Evolutionary conservation across 805 yeast species (phyloP), one percentile per base, ranked within the genome.

Genomic region (Metschnikowia matae): DNA sequence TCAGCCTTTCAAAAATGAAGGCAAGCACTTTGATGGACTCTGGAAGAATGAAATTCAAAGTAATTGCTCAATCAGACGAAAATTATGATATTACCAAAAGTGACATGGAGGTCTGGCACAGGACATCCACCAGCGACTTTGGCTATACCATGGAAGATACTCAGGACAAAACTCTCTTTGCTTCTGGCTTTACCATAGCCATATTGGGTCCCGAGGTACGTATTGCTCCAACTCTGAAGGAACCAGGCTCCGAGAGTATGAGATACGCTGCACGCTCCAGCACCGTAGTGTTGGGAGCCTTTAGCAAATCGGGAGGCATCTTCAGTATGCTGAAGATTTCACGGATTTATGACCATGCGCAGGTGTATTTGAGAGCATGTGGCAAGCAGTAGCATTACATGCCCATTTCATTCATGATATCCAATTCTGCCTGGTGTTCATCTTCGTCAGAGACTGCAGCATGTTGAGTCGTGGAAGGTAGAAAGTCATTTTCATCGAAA

Each of bases 161-260:
- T 1, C 67, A 64, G 15, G 44, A 54, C 29, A 61, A 54, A 26
- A 62, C 74, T 6, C 62, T 61, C 43, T 78, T 70, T 52, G 76
- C 68, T 44, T 66, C 75, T 31, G 87, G 87, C 0, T 53, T 79
- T 3, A 67, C 80, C 18, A 73, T 82, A 75, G 83, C 85, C 0
- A 78, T 82, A 54, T 74, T 63, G 59, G 68, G 77, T 14, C 45
- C 36, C 15, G 31, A 20, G 5, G 23, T 42, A 10, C 21, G 33
- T 6, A 21, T 33, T n/a, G 20, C 18, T 14, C 13, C 38, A 3
- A 3, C 18, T 13, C 14, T 17, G 20, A 21, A 20, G 7, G 15
- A 26, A 10, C 13, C 36, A n/a, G 34, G 26, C 21, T 14, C 29
- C 7, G 38, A 21, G n/a, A 18, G 34, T 31, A 21, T 6, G 14